Base-by-base conservation (phyloP, 495 filamentous ascomycete genomes). In the Talaromyces liani region DNA sequence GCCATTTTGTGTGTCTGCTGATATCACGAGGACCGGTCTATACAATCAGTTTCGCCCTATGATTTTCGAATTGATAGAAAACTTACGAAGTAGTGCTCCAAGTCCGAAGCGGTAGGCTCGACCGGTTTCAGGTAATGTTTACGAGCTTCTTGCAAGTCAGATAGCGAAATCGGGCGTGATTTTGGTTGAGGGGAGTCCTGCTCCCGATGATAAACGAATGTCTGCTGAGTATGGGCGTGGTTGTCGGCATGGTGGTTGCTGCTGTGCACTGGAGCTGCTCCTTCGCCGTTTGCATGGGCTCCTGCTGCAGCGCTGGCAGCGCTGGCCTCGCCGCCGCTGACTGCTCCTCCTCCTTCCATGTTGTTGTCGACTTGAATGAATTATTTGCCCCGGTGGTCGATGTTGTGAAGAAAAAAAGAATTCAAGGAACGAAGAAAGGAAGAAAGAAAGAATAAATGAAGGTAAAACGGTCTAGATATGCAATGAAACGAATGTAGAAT, bases 1-100 rank as follows among this genome's bases (percentile, higher is more conserved):
- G 91, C 79, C 89, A 87, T 83, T 91, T 93, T 12, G 90, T 92
- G 69, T 93, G 90, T 60, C 83, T 83, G 31, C 87, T 79, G 34
- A 90, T 80, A 70, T 92, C 86, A 34, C 88, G 80, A 51, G 91
- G 91, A 18, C 78, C 78, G 61, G 78, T 75, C 78, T 80, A 12
- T 16, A 16, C 36, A 14, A 36, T 65, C 29, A 31, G 7, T 22
- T 6, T 55, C 9, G 39, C 39, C 39, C 14, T 18, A 18, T 18
- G 7, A 41, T n/a, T n/a, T 45, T 36, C 9, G 8, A 36, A 3
- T 36, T n/a, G 6, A 18, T 24, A 39, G 14, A 31, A 41, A 4
- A 75, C 78, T 20, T 75, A 80, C 78, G 65, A 79, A 80, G 62
- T 80, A 80, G 6, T 76, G 75, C 14, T 78, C 75, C 31, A 80